These are phyloP conservation scores for Lasiodiplodia sp. DNA, from an alignment of 2,329 filamentous ascomycete genomes.

Conservation along the genomic window DNA sequence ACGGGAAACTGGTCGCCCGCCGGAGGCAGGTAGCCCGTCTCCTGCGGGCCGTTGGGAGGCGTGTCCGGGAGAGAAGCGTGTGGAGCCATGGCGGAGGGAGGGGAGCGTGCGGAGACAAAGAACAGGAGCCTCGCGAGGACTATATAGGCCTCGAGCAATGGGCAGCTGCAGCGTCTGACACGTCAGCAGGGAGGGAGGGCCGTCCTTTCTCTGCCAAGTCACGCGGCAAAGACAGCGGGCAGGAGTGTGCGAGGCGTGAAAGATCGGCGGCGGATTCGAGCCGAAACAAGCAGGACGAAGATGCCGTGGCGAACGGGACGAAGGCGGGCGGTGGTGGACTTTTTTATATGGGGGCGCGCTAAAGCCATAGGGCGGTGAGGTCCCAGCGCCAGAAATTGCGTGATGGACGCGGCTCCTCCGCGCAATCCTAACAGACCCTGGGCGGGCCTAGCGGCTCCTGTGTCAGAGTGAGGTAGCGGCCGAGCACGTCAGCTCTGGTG, in stretches of 20 bases:
- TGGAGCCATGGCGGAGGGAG: constrained; percentile 24
- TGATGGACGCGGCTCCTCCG: constrained; percentile 26
- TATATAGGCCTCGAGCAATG: constrained; percentile 10
- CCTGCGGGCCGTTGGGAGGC: constrained; percentile 27
- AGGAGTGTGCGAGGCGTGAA: constrained; percentile 2
- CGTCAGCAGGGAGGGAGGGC: constrained; percentile 18
- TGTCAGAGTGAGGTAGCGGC: constrained; percentile 25
- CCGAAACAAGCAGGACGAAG: constrained; percentile 1
- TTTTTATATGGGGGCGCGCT: constrained; percentile 22
- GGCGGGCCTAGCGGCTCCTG: constrained; percentile 15
- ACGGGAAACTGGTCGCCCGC: constrained; percentile 37
- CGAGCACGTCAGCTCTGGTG: constrained; percentile 27
- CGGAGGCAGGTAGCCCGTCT: constrained; percentile 28
- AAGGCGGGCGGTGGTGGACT: background rate
- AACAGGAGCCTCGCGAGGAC: background rate
- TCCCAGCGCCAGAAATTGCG: constrained; percentile 26
- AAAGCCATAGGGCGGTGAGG: constrained; percentile 20
- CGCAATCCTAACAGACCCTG: constrained; percentile 15
- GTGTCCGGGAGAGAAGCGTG: constrained; percentile 29
- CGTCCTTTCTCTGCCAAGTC: constrained; percentile 23
- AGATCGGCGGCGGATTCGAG: constrained; percentile 18
- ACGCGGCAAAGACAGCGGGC: constrained; percentile 20
- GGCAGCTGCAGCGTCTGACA: constrained; percentile 16
- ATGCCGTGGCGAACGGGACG: background rate
- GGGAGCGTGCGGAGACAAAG: background rate